These are phyloP conservation scores for Pythium aristosporum DNA, from an alignment of 352 stramenopile species.

Conservation along the genomic window DNA sequence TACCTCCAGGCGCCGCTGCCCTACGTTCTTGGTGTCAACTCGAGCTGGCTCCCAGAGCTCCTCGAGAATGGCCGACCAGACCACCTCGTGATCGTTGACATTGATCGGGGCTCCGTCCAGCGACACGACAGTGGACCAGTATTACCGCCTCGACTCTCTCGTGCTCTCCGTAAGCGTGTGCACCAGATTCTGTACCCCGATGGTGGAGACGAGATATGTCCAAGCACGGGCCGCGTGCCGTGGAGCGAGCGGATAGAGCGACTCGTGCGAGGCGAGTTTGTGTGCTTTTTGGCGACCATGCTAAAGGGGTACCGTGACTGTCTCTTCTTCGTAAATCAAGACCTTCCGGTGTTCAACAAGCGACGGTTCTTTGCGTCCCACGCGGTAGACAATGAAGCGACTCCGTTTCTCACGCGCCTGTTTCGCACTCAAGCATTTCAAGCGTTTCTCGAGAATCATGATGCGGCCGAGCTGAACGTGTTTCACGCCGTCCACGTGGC, in stretches of 20 bases:
- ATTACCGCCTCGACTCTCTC: constrained; percentile 52
- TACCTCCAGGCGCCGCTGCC: constrained; percentile 82
- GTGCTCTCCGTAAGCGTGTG: constrained; percentile 44
- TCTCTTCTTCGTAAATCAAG: constrained; percentile 86
- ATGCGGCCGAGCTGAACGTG: constrained; percentile 59
- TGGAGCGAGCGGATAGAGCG: constrained; percentile 53
- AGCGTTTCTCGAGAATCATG: constrained; percentile 79
- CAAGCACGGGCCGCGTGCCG: not conserved
- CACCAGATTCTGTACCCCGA: constrained; percentile 53
- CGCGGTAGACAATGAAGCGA: constrained; percentile 53
- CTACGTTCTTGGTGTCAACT: constrained; percentile 82
- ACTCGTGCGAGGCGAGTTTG: constrained; percentile 70
- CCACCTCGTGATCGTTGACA: constrained; percentile 80
- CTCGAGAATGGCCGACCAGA: constrained; percentile 73
- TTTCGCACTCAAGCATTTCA: constrained; percentile 81
- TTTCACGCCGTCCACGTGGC: constrained; percentile 79
- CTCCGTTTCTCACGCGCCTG: constrained; percentile 63
- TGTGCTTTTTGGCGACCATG: constrained; percentile 65
- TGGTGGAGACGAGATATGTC: constrained; percentile 19
- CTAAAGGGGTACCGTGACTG: constrained; percentile 81
- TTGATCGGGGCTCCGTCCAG: constrained; percentile 69
- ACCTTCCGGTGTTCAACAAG: constrained; percentile 88
- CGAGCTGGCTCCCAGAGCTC: constrained; percentile 59
- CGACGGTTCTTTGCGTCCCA: constrained; percentile 71
- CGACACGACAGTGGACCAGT: constrained; percentile 57